Evolutionary conservation across 2,329 filamentous ascomycete genomes (phyloP).

Genomic region (Fonsecaea pedrosoi): DNA sequence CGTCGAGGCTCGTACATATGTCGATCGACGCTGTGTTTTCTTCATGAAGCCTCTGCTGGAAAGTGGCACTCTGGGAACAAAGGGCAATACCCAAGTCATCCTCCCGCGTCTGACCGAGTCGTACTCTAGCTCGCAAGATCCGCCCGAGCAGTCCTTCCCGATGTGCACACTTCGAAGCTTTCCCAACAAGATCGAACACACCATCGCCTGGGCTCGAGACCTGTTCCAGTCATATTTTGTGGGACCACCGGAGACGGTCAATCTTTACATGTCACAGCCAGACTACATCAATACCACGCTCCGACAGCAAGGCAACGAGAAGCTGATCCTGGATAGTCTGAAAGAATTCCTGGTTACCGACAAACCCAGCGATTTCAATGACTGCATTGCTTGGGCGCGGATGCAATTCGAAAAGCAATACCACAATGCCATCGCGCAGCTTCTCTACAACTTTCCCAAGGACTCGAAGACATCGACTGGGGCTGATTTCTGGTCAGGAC

Average conservation of each 20-base stretch:
- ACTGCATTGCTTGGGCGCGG: conserved; percentile 95
- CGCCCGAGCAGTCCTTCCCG: conserved; percentile 96
- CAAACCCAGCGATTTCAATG: conserved; percentile 89
- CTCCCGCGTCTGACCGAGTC: conserved; percentile 91
- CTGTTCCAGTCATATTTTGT: conserved; percentile 94
- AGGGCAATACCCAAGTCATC: conserved; percentile 97
- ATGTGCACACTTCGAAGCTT: conserved; percentile 98
- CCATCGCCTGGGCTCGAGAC: conserved; percentile 96
- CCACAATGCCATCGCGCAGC: conserved; percentile 93
- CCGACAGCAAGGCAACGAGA: conserved; percentile 94
- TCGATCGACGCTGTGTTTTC: conserved; percentile 95
- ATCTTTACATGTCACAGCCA: conserved; percentile 88
- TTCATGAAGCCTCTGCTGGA: conserved; percentile 97
- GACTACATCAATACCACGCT: conserved; percentile 86
- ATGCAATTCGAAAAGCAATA: conserved; percentile 95
- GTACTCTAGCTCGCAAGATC: conserved; percentile 96
- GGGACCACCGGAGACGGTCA: conserved; percentile 90
- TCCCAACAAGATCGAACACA: conserved; percentile 98
- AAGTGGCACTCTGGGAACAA: conserved; percentile 97
- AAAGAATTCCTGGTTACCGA: conserved; percentile 90
- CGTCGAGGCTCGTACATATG: conserved; percentile 93
- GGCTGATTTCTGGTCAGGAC: conserved; percentile 95
- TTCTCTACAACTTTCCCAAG: conserved; percentile 96
- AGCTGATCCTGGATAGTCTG: conserved; percentile 87
- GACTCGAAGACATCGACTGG: conserved; percentile 87